phyloP scores from a whole-genome alignment of 1,139 yeast genomes.

The Scheffersomyces cryptocercus region DNA sequence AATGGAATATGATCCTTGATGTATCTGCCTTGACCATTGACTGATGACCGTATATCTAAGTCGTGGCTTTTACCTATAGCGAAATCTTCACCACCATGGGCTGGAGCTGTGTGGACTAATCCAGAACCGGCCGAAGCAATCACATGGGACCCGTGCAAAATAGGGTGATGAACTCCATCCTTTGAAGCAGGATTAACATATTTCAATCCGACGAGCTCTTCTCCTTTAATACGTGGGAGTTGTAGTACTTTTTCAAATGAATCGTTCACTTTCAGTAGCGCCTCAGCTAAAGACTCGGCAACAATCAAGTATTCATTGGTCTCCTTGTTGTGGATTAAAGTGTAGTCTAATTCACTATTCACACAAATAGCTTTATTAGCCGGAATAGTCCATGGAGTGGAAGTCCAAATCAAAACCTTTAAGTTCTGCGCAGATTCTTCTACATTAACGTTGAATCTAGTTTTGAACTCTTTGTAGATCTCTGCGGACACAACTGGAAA shows the following conservation, averaged over 20 bases:
- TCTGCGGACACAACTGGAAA: conserved; percentile 49
- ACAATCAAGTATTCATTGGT: conserved; percentile 49
- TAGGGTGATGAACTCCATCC: conserved; percentile 45
- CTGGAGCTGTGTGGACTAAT: conserved; percentile 95
- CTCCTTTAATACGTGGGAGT: conserved; percentile 37
- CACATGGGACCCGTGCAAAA: conserved; percentile 82
- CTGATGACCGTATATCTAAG: conserved; percentile 70
- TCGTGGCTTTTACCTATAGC: conserved; percentile 60
- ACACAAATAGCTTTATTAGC: conserved; percentile 85
- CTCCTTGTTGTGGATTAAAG: conserved; percentile 39
- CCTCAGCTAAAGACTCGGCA: conserved; percentile 43
- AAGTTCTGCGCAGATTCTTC: conserved; percentile 8
- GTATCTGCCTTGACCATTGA: conserved; percentile 73
- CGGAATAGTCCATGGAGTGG: conserved; percentile 97
- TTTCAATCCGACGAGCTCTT: conserved; percentile 36
- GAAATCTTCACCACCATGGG: conserved; percentile 96
- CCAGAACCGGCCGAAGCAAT: conserved; percentile 88
- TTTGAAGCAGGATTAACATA: conserved; percentile 63
- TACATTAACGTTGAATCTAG: not conserved
- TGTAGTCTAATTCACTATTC: conserved; percentile 59
- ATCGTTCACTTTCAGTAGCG: conserved; percentile 19
- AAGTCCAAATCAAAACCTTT: conserved; percentile 78
- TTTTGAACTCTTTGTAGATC: conserved; percentile 2
- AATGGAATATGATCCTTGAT: conserved; percentile 41
- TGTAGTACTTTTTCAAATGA: not conserved